Evolutionary conservation across 1,139 yeast genomes (phyloP).

Genomic region (Geotrichum candidum): DNA sequence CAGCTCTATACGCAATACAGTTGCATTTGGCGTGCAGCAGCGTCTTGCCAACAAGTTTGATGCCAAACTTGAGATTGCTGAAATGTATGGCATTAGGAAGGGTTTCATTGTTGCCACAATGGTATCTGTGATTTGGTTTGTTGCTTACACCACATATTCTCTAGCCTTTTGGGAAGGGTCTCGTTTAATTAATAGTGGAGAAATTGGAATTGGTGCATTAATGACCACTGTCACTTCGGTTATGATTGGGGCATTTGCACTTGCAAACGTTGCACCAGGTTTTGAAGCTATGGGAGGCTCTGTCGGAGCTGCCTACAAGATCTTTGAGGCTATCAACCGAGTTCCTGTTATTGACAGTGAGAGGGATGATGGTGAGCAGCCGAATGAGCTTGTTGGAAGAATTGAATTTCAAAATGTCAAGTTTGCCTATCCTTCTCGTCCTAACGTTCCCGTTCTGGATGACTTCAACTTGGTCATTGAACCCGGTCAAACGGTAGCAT

Average conservation of each 20-base stretch:
- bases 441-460: slow-evolving; percentile 62
- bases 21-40: slow-evolving; percentile 42
- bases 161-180: slow-evolving; percentile 44
- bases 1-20: slow-evolving; percentile 39
- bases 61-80: slow-evolving; percentile 25
- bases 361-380: slow-evolving; percentile 32
- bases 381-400: slow-evolving; percentile 39
- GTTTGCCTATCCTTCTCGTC: slow-evolving; percentile 84
- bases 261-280: slow-evolving; percentile 41
- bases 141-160: slow-evolving; percentile 37
- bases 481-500: slow-evolving; percentile 75
- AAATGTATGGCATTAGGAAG: slow-evolving; percentile 24
- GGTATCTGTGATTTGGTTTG: slow-evolving; percentile 37
- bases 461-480: slow-evolving; percentile 55
- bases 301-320: slow-evolving; percentile 39
- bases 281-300: slow-evolving; percentile 38
- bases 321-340: slow-evolving; percentile 41
- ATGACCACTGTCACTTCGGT: slow-evolving; percentile 38
- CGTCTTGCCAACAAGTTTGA: slow-evolving; percentile 34
- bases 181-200: slow-evolving; percentile 35
- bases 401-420: slow-evolving; percentile 59
- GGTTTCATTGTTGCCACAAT: slow-evolving; percentile 24
- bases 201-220: slow-evolving; percentile 32
- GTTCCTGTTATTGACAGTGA: slow-evolving; percentile 36
- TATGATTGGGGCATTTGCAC: slow-evolving; percentile 40